Conservation (phyloP, 2,329 filamentous ascomycete genomes). For the Aspergillus melleus region DNA sequence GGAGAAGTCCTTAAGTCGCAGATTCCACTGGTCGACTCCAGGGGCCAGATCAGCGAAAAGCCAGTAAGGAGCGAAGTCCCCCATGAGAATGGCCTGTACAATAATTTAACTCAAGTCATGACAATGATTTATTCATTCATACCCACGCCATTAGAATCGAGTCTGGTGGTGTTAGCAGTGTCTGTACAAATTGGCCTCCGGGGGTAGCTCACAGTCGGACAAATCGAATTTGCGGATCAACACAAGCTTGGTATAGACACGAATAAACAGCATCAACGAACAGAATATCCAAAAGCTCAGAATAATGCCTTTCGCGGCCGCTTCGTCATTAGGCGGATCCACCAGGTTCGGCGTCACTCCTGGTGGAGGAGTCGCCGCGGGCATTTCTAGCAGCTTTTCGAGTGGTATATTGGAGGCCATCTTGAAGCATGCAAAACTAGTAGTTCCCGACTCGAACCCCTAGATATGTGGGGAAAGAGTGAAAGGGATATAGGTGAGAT, state of each 20-base stretch:
- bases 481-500: too few relatives aligned
- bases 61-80: conserved; percentile 1
- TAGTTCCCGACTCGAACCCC: too few relatives aligned
- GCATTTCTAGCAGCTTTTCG: neutral
- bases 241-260: conserved; percentile 5
- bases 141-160: conserved; percentile 7
- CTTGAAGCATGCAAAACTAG: too few relatives aligned
- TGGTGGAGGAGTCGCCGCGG: neutral
- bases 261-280: neutral
- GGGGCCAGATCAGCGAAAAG: neutral
- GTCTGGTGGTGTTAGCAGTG: neutral
- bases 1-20: neutral
- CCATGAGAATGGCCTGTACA: conserved; percentile 3
- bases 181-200: neutral
- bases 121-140: neutral
- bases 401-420: neutral
- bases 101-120: neutral
- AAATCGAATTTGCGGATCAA: neutral
- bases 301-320: neutral
- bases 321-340: neutral
- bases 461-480: too few relatives aligned
- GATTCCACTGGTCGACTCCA: conserved; percentile 2
- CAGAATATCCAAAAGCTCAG: neutral
- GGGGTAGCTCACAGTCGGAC: conserved; percentile 7
- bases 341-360: conserved; percentile 4